phyloP scores from a whole-genome alignment of 768 basidiomycete species.

The Rhodotorula taiwanensis region DNA sequence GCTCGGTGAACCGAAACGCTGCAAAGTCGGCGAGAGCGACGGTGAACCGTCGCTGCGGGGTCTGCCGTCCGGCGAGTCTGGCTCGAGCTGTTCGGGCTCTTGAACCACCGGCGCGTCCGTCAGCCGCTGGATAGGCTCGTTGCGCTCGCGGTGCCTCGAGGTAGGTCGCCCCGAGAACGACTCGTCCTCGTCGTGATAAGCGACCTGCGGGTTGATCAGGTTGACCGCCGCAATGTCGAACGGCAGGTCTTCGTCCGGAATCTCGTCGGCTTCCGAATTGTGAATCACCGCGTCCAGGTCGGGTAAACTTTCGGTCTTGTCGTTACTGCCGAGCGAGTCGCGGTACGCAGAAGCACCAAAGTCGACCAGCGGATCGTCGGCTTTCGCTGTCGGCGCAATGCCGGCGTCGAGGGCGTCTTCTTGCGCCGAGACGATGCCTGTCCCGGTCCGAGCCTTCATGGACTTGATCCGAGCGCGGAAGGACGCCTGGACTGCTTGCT shows the following conservation, averaged over 20 bases:
- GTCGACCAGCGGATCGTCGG: not conserved
- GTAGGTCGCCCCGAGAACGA: not conserved
- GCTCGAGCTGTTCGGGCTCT: not conserved
- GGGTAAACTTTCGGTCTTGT: not conserved
- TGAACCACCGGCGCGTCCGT: not conserved
- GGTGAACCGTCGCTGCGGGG: no score
- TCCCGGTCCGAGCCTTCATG: not conserved
- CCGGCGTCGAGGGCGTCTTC: not conserved
- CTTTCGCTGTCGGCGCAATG: not conserved
- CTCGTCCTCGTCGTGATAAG: not conserved
- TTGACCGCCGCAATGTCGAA: slow-evolving; percentile 6
- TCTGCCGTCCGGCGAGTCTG: not conserved
- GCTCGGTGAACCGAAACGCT: no score
- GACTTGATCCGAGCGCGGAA: slow-evolving; percentile 2
- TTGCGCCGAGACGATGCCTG: not conserved
- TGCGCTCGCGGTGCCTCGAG: not conserved
- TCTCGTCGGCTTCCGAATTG: no score
- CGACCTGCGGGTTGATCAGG: not conserved
- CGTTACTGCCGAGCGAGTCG: not conserved
- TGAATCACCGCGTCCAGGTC: no score
- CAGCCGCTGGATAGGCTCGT: not conserved
- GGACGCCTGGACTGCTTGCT: slow-evolving; percentile 1
- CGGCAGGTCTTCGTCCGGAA: not conserved
- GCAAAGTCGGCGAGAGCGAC: no score
- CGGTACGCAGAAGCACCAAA: no score